Evolutionary conservation across 2,329 filamentous ascomycete species (phyloP).

Genomic region (Fusarium continuum): DNA sequence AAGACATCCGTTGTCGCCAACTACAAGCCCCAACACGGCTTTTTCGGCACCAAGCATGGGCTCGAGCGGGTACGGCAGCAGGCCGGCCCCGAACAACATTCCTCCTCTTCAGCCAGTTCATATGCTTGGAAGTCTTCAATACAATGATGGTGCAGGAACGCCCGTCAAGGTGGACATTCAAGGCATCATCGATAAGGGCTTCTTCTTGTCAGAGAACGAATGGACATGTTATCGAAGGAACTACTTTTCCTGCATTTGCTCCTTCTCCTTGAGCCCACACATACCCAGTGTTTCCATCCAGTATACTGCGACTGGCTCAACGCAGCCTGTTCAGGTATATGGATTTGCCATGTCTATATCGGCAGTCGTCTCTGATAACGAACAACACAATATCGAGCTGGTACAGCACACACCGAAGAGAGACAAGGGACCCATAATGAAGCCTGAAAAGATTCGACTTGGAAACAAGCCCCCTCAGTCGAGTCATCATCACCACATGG

Average conservation of each 20-base stretch:
- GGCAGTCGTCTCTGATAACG: constrained; percentile 80
- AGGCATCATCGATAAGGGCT: constrained; percentile 87
- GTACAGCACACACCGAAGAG: constrained; percentile 93
- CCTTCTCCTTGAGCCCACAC: constrained; percentile 73
- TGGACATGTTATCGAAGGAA: constrained; percentile 95
- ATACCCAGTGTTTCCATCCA: constrained; percentile 58
- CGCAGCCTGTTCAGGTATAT: constrained; percentile 70
- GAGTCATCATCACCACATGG: constrained; percentile 56
- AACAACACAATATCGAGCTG: constrained; percentile 80
- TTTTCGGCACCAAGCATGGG: constrained; percentile 63
- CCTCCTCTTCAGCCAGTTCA: constrained; percentile 63
- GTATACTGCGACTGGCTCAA: constrained; percentile 60
- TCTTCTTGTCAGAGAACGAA: constrained; percentile 81
- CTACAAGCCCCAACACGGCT: constrained; percentile 58
- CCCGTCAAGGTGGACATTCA: constrained; percentile 76
- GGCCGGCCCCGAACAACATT: constrained; percentile 50
- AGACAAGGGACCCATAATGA: constrained; percentile 84
- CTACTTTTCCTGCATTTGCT: constrained; percentile 87
- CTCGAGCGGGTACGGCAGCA: constrained; percentile 49
- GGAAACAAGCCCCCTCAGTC: constrained; percentile 71
- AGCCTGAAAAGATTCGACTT: constrained; percentile 75
- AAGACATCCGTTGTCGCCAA: constrained; percentile 63
- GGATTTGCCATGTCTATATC: constrained; percentile 86
- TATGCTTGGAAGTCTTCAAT: constrained; percentile 68
- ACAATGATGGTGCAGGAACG: constrained; percentile 58